Conservation (phyloP, 2,329 filamentous ascomycete species). For the Graphiopsis chlorocephala region DNA sequence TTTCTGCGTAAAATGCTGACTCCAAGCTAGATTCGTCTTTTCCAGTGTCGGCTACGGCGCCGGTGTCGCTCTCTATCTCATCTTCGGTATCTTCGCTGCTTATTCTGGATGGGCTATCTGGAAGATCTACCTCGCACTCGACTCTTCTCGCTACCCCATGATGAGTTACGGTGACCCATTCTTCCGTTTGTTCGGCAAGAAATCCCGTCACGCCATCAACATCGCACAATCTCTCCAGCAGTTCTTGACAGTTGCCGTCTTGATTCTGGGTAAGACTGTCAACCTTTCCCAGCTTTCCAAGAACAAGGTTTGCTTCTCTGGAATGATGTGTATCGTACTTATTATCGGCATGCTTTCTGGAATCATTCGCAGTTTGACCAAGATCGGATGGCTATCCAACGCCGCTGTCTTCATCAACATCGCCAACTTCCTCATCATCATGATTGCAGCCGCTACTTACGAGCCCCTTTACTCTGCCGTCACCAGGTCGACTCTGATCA, state of each 20-base stretch:
- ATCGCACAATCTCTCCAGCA: slow-evolving; percentile 40
- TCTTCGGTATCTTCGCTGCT: slow-evolving; percentile 37
- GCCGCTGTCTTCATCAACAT: slow-evolving; percentile 56
- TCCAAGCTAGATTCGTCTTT: slow-evolving; percentile 8
- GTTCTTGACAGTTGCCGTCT: slow-evolving; percentile 51
- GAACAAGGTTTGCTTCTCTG: slow-evolving; percentile 49
- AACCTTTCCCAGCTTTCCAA: slow-evolving; percentile 52
- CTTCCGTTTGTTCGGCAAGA: slow-evolving; percentile 39
- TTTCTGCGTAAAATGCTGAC: not conserved
- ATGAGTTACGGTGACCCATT: slow-evolving; percentile 44
- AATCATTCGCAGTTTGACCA: slow-evolving; percentile 56
- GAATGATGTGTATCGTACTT: slow-evolving; percentile 48
- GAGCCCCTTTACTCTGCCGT: slow-evolving; percentile 46
- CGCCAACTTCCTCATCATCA: slow-evolving; percentile 48
- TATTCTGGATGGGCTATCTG: slow-evolving; percentile 23
- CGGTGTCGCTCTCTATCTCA: slow-evolving; percentile 38
- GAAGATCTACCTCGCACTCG: slow-evolving; percentile 40
- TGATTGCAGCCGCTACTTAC: slow-evolving; percentile 52
- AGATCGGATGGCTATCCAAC: slow-evolving; percentile 57
- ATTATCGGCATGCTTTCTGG: slow-evolving; percentile 52
- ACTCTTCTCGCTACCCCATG: slow-evolving; percentile 40
- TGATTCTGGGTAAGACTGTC: slow-evolving; percentile 55
- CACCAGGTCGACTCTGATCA: slow-evolving; percentile 20
- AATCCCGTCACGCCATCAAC: slow-evolving; percentile 39
- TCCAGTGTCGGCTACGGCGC: slow-evolving; percentile 33